A percentile compares a stretch with the other conserved stretches of the same genome.
phyloP scores from a whole-genome alignment of 176 grass and related monocot species.

The Lolium perenne region DNA sequence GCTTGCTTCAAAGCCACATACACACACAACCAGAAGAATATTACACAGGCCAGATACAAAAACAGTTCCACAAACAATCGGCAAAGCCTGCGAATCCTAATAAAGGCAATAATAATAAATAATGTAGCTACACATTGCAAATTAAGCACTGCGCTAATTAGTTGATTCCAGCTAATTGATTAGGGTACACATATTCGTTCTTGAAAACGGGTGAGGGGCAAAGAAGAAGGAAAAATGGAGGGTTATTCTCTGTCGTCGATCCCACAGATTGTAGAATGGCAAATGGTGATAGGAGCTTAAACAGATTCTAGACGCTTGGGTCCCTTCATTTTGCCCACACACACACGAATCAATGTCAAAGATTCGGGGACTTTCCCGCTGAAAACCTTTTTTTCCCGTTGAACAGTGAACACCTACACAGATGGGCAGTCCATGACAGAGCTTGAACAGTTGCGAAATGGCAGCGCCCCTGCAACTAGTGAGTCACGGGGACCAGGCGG shows the following conservation, averaged over 20 bases:
- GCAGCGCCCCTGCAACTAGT: constrained; percentile 27
- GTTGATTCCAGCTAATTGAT: not conserved
- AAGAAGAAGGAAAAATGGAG: not conserved
- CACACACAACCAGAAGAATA: constrained; percentile 51
- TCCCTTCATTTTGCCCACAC: constrained; percentile 45
- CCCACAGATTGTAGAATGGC: not conserved
- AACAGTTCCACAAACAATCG: constrained; percentile 8
- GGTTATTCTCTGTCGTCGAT: constrained; percentile 38
- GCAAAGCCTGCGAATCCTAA: not conserved
- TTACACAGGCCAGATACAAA: constrained; percentile 43
- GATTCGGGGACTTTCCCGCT: constrained; percentile 36
- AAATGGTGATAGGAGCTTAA: not conserved
- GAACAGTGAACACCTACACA: constrained; percentile 28
- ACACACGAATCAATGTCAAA: constrained; percentile 42
- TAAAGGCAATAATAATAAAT: no score
- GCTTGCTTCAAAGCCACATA: constrained; percentile 43
- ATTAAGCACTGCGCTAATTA: not conserved
- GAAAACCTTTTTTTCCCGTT: constrained; percentile 20
- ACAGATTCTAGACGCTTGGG: not conserved
- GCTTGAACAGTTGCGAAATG: constrained; percentile 29
- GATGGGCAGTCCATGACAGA: constrained; percentile 11
- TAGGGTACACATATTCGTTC: not conserved
- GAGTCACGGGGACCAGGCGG: not conserved
- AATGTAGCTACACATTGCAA: not conserved
- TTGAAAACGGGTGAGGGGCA: not conserved